These are phyloP conservation scores for Sisymbrium irio DNA, from an alignment of 345 rosid genomes.

Conservation along the genomic window DNA sequence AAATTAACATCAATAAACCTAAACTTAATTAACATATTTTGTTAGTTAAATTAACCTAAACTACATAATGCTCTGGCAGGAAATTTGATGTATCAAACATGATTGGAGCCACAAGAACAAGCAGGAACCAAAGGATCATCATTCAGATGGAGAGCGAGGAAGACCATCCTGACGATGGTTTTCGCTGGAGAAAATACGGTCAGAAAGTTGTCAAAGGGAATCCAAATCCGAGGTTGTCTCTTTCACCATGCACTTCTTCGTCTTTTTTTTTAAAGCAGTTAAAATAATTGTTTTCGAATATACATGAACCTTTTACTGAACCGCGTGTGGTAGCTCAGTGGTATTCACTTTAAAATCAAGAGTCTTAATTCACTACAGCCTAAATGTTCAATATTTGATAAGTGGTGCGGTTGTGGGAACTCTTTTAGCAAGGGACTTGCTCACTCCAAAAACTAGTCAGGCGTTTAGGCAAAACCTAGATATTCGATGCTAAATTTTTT, in stretches of 20 bases:
- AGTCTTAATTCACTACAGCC: too few species aligned
- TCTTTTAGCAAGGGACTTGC: too few species aligned
- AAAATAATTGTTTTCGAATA: not conserved
- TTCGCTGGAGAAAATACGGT: conserved; percentile 35
- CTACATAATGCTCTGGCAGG: not conserved
- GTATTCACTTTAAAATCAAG: too few species aligned
- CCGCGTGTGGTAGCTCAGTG: too few species aligned
- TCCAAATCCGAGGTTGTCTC: conserved; percentile 30
- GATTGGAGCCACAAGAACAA: conserved; percentile 16
- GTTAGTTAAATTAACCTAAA: not conserved
- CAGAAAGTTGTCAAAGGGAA: conserved; percentile 29
- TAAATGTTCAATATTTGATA: too few species aligned
- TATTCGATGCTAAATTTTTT: not conserved
- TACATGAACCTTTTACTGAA: not conserved
- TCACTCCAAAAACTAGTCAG: too few species aligned
- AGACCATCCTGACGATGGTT: conserved; percentile 19
- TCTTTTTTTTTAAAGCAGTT: not conserved
- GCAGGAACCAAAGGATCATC: conserved; percentile 3
- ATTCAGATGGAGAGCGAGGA: conserved; percentile 22
- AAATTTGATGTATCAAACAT: not conserved
- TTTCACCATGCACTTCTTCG: not conserved
- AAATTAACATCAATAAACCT: not conserved
- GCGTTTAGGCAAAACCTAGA: not conserved
- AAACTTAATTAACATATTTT: not conserved
- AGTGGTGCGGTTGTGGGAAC: too few species aligned